Evolutionary conservation across 805 yeast genomes (phyloP), one percentile per base, ranked within the genome.

Genomic region (Schizosaccharomyces cryophilus): DNA sequence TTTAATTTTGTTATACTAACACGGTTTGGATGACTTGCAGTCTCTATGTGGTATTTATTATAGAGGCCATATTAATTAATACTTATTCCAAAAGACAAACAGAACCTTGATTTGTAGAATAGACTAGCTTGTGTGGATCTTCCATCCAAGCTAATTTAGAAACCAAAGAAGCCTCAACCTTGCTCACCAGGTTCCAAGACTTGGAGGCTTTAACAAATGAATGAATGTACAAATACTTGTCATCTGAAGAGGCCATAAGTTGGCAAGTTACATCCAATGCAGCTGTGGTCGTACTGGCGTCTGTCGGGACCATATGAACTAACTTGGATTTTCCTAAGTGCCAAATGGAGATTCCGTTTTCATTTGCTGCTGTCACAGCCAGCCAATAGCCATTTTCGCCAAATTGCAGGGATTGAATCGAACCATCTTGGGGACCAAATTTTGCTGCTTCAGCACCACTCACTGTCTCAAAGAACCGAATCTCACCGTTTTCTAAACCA

Each of bases 321-420:
- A 59, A 30, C 24, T 21, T n/a, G 11, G 61, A 17, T 4, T 40
- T 59, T 11, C 61, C 19, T 5, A 59, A 42, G 24, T 59, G 54
- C 54, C 48, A 40, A 35, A 59, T 30, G 42, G 31, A 42, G 13
- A 21, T 29, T 15, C 24, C 42, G 15, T n/a, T 21, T n/a, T 59
- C 61, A 11, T 21, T 26, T 15, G 30, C 3, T 26, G 58, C 26
- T 13, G 40, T 17, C 5, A 11, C 54, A 7, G 54, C 61, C n/a
- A 59, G 19, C 61, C 61, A 59, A 35, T 42, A 59, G 4, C 61
- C 61, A 29, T 59, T 59, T 42, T 59, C 61, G 26, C 51, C 42
- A 21, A 59, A 59, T 24, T 42, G 30, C 7, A 59, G 38, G 15
- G 58, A 21, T 4, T 42, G 1, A 17, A 59, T 29, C 5, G 61